phyloP scores from a whole-genome alignment of 2,329 filamentous ascomycete species.

The Colletotrichum sp. region DNA sequence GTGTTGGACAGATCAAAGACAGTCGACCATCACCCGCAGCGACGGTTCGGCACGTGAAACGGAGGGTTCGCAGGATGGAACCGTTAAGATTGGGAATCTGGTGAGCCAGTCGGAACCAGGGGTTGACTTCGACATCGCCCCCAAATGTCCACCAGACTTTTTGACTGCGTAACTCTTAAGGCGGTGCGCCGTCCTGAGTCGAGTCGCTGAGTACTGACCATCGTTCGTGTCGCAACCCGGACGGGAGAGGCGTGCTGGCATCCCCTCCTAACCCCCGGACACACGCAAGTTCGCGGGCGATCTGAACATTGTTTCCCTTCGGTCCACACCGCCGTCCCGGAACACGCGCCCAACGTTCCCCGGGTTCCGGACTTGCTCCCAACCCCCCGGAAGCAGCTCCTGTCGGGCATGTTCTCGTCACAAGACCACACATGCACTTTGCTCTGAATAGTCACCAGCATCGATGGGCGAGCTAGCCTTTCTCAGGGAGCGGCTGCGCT shows the following conservation, averaged over 20 bases:
- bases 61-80: background rate
- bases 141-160: background rate
- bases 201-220: background rate
- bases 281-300: background rate
- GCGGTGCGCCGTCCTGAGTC: background rate
- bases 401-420: background rate
- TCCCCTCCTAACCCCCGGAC: background rate
- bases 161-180: background rate
- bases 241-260: background rate
- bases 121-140: background rate
- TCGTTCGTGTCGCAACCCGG: background rate
- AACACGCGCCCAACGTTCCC: conserved; percentile 7
- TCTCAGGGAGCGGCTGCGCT: background rate
- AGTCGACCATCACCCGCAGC: background rate
- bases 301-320: background rate
- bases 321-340: conserved; percentile 12
- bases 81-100: background rate
- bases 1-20: background rate
- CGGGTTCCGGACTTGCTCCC: background rate
- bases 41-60: conserved; percentile 10
- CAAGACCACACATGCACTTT: background rate
- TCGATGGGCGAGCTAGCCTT: background rate
- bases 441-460: background rate
- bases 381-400: background rate
- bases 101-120: background rate